phyloP scores from a whole-genome alignment of 306 rosid genomes.

The Astragalus glycyphyllos region DNA sequence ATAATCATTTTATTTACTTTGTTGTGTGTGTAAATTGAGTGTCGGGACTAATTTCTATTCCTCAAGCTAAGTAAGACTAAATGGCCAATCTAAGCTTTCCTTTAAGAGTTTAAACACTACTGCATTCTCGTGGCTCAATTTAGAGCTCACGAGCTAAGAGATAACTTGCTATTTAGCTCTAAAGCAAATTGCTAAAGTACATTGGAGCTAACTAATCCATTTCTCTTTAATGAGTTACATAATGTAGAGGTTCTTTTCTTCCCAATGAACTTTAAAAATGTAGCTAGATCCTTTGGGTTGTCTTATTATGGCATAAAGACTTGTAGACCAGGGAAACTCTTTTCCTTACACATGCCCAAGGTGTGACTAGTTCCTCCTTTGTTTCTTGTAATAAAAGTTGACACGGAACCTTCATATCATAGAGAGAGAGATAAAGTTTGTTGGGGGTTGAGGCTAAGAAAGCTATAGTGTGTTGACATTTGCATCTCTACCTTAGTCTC shows the following conservation, averaged over 20 bases:
- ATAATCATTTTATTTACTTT: no score
- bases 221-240: neutral
- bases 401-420: slow-evolving; percentile 36
- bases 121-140: no score
- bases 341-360: slow-evolving; percentile 44
- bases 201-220: neutral
- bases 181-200: neutral
- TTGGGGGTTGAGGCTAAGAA: slow-evolving; percentile 66
- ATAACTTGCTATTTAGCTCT: no score
- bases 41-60: no score
- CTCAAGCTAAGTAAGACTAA: no score
- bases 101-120: no score
- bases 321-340: slow-evolving; percentile 12
- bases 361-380: slow-evolving; percentile 49
- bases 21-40: no score
- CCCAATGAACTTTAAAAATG: neutral
- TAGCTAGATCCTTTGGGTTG: neutral
- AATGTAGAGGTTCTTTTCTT: no score
- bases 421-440: slow-evolving; percentile 48
- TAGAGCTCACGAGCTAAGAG: no score
- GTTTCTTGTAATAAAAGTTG: slow-evolving; percentile 49
- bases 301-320: slow-evolving; percentile 5
- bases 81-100: no score
- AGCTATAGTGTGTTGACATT: slow-evolving; percentile 22
- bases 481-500: slow-evolving; percentile 5